Base-by-base conservation (phyloP, 1,284 basidiomycete genomes). In the Veloboletus limbatus region DNA sequence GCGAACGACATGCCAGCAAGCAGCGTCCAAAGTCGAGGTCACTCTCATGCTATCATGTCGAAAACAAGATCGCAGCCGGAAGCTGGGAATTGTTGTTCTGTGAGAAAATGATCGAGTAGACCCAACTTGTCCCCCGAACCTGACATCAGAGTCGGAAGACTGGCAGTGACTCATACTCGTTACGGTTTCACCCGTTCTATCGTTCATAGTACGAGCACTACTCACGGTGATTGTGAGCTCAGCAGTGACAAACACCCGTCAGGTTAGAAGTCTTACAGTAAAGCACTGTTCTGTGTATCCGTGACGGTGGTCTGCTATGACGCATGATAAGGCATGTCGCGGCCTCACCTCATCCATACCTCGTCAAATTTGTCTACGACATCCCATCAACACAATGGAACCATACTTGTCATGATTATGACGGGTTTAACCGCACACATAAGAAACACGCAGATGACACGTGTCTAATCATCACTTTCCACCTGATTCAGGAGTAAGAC, bases 391-490 rank as follows among this genome's bases (percentile, higher is more conserved):
- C n/a, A n/a, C n/a, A n/a, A n/a, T 22, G 26, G 27, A 46, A 14
- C 18, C 6, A 42, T 11, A 21, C 13, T 18, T 33, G 17, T 32
- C 21, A 35, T 9, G 20, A 37, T 32, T 18, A 35, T 9, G 20
- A 37, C 14, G 17, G 21, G 3, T 33, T 41, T 14, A 21, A 35
- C 37, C 24, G 17, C 18, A 13, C 8, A 43, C 26, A n/a, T 1
- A 13, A 20, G 22, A 14, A 28, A 30, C 16, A 26, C 24, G 40
- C 31, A 39, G n/a, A 36, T 11, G 8, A 17, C 17, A 13, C 3
- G 11, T 43, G 21, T 47, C 50, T 59, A 64, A 27, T 68, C 62
- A 43, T 64, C 62, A 22, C 62, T 68, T 17, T 64, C 66, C n/a
- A 62, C 28, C 56, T 66, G 17, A 38, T 47, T 13, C 31, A 25